These are phyloP conservation scores for Cercospora zeina DNA, from an alignment of 2,329 filamentous ascomycete species.

Conservation along the genomic window DNA sequence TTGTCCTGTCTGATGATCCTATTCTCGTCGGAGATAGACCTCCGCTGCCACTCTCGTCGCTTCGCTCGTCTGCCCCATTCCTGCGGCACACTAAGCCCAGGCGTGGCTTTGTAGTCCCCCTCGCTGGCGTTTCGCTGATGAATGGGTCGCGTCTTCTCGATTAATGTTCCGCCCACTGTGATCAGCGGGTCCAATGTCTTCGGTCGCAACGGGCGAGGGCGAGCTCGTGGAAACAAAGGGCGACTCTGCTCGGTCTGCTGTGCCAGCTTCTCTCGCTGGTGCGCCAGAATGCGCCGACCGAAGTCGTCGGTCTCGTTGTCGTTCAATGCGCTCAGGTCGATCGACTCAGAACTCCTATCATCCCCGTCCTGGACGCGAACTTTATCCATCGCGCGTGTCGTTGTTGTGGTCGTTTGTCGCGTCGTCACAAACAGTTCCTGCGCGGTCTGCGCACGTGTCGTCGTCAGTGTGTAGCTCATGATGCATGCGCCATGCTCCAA, in stretches of 20 bases:
- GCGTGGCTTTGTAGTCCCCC: conserved; percentile 45
- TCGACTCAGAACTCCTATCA: conserved; percentile 14
- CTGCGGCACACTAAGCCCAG: conserved; percentile 48
- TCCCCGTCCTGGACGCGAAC: conserved; percentile 32
- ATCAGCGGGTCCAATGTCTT: conserved; percentile 17
- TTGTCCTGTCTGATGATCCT: conserved; percentile 25
- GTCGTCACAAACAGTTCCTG: conserved; percentile 9
- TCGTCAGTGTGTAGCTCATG: conserved; percentile 15
- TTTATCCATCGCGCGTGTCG: conserved; percentile 25
- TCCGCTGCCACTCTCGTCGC: conserved; percentile 46
- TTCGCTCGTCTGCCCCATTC: conserved; percentile 52
- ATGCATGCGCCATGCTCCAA: conserved; percentile 15
- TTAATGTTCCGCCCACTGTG: conserved; percentile 9
- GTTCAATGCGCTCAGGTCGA: conserved; percentile 22
- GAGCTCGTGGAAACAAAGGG: conserved; percentile 28
- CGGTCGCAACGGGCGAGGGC: conserved; percentile 17
- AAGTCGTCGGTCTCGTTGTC: conserved; percentile 52
- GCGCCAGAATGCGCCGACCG: conserved; percentile 48
- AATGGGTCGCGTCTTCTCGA: conserved; percentile 6
- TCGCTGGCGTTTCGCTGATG: conserved; percentile 32
- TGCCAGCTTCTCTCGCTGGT: conserved; percentile 47
- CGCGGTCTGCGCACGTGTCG: conserved; percentile 1
- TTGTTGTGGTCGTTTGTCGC: conserved; percentile 15
- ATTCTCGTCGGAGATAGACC: conserved; percentile 32
- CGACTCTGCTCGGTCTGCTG: conserved; percentile 40